phyloP scores from a whole-genome alignment of 2,329 filamentous ascomycete species.

The Cytospora leucostoma region DNA sequence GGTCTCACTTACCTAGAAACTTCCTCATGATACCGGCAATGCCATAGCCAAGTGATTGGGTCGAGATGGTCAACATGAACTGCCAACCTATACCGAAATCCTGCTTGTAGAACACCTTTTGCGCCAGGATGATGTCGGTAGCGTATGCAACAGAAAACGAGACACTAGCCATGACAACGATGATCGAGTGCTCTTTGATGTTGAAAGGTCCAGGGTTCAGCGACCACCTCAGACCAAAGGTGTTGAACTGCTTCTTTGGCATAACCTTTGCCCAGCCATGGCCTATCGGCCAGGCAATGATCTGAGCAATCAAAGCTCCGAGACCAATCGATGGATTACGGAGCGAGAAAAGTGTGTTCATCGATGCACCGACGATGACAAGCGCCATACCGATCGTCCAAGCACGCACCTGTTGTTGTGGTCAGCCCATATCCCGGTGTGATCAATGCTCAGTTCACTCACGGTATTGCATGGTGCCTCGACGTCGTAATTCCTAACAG shows the following conservation, averaged over 20 bases:
- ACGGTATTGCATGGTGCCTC: conserved; percentile 67
- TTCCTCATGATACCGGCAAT: conserved; percentile 68
- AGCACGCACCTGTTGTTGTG: conserved; percentile 37
- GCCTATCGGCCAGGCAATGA: conserved; percentile 65
- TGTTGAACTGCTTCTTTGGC: conserved; percentile 50
- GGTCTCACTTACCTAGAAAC: conserved; percentile 54
- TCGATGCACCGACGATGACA: conserved; percentile 58
- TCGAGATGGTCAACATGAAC: conserved; percentile 66
- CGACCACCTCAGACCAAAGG: conserved; percentile 56
- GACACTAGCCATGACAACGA: conserved; percentile 71
- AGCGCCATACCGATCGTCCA: conserved; percentile 64
- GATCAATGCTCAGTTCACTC: conserved; percentile 35
- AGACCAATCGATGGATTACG: conserved; percentile 63
- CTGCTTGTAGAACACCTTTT: conserved; percentile 71
- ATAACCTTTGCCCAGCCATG: conserved; percentile 60
- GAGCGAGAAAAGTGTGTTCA: conserved; percentile 65
- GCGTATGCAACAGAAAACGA: conserved; percentile 71
- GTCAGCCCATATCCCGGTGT: not conserved
- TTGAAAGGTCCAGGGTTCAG: conserved; percentile 72
- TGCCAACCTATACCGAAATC: conserved; percentile 68
- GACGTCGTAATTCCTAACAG: conserved; percentile 65
- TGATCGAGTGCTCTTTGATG: conserved; percentile 69
- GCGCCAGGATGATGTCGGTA: conserved; percentile 72
- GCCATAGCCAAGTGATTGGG: conserved; percentile 69
- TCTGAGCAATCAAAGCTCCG: conserved; percentile 62